Evolutionary conservation across 495 filamentous ascomycete species (phyloP).

Genomic region (Evernia prunastri): DNA sequence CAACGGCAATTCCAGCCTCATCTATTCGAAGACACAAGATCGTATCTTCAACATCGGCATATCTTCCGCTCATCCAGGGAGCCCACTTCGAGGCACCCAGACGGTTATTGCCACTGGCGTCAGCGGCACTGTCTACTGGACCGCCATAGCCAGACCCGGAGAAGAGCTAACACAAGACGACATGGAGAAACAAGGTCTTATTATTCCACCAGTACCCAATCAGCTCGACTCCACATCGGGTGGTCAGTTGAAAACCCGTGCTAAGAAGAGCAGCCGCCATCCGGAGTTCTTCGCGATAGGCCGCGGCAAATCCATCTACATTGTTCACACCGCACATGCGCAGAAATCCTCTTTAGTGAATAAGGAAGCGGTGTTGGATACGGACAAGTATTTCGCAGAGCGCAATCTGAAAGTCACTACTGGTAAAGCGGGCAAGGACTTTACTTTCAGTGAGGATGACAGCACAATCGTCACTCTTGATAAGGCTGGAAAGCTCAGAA

Average conservation of each 20-base stretch:
- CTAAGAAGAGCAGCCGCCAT: slow-evolving; percentile 78
- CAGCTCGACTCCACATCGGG: slow-evolving; percentile 75
- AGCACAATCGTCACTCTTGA: slow-evolving; percentile 90
- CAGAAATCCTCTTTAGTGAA: slow-evolving; percentile 63
- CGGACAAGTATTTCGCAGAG: slow-evolving; percentile 76
- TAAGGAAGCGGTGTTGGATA: slow-evolving; percentile 66
- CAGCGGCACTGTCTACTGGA: slow-evolving; percentile 91
- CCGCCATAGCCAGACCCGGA: slow-evolving; percentile 60
- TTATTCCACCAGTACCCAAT: slow-evolving; percentile 70
- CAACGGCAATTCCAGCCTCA: slow-evolving; percentile 78
- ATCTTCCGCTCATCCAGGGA: slow-evolving; percentile 51
- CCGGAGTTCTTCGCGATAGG: slow-evolving; percentile 91
- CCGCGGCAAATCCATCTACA: slow-evolving; percentile 88
- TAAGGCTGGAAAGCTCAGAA: slow-evolving; percentile 87
- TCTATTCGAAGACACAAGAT: slow-evolving; percentile 81
- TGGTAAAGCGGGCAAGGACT: slow-evolving; percentile 97
- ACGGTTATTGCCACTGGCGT: slow-evolving; percentile 85
- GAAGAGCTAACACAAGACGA: slow-evolving; percentile 69
- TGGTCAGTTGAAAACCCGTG: slow-evolving; percentile 91
- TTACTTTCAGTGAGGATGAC: slow-evolving; percentile 94
- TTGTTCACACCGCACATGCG: slow-evolving; percentile 76
- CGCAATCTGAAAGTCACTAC: slow-evolving; percentile 86
- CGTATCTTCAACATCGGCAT: slow-evolving; percentile 90
- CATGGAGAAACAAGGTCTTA: slow-evolving; percentile 69
- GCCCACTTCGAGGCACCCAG: slow-evolving; percentile 50